phyloP scores from a whole-genome alignment of 805 yeast genomes.

The Suhomyces prunicola region DNA sequence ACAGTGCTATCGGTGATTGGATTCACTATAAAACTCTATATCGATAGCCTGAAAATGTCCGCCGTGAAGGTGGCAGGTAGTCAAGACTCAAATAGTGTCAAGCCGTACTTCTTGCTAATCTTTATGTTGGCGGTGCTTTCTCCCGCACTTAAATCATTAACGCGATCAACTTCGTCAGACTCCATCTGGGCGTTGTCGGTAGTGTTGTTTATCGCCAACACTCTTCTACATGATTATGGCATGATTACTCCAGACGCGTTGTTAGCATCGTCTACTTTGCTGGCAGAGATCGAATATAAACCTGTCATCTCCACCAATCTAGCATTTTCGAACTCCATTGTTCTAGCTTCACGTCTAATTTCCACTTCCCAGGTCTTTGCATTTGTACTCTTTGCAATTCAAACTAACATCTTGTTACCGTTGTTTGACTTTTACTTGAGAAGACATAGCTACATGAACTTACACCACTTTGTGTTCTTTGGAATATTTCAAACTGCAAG shows the following conservation, averaged over 20 bases:
- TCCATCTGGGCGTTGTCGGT: slow-evolving; percentile 91
- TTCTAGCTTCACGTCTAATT: slow-evolving; percentile 80
- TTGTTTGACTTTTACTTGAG: slow-evolving; percentile 62
- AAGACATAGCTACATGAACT: slow-evolving; percentile 25
- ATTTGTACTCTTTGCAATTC: slow-evolving; percentile 71
- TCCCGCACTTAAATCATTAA: slow-evolving; percentile 85
- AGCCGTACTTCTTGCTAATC: slow-evolving; percentile 66
- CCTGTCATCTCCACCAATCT: slow-evolving; percentile 77
- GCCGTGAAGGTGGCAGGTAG: neutral
- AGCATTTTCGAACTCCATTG: slow-evolving; percentile 81
- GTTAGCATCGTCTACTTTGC: neutral
- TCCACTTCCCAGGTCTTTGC: slow-evolving; percentile 78
- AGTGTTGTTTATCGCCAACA: slow-evolving; percentile 70
- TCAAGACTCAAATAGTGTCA: slow-evolving; percentile 28
- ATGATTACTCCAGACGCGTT: slow-evolving; percentile 33
- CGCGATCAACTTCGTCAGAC: slow-evolving; percentile 86
- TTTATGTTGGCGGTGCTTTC: slow-evolving; percentile 74
- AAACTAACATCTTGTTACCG: slow-evolving; percentile 71
- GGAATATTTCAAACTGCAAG: slow-evolving; percentile 21
- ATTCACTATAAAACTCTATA: slow-evolving; percentile 16
- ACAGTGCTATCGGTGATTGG: slow-evolving; percentile 30
- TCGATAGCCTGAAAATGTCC: neutral
- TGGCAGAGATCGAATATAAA: slow-evolving; percentile 19
- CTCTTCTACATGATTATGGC: slow-evolving; percentile 67
- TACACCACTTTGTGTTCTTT: slow-evolving; percentile 21